Percentiles rank a stretch among this genome's conserved stretches.
These are phyloP conservation scores for Exobasidium cylindrosporum DNA, from an alignment of 1,284 basidiomycete genomes.

Conservation along the genomic window DNA sequence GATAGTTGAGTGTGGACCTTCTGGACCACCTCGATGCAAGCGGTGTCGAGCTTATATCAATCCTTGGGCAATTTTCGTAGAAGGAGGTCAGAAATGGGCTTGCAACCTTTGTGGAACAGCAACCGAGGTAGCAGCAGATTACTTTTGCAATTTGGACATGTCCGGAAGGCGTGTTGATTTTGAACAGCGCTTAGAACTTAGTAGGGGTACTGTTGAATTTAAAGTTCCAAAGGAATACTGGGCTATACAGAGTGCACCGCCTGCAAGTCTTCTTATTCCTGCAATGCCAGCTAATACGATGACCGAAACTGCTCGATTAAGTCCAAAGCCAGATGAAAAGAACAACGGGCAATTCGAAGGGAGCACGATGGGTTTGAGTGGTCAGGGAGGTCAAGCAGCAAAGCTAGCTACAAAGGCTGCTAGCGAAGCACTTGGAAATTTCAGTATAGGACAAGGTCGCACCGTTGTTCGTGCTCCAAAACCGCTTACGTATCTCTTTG, in stretches of 20 bases:
- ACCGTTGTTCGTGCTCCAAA: constrained; percentile 50
- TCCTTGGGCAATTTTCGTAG: constrained; percentile 83
- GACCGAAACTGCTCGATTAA: constrained; percentile 41
- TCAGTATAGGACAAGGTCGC: constrained; percentile 46
- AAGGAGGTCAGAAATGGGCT: constrained; percentile 81
- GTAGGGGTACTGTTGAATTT: constrained; percentile 89
- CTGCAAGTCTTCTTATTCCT: constrained; percentile 36
- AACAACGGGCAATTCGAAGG: constrained; percentile 34
- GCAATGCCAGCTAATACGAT: constrained; percentile 41
- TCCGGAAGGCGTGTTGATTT: constrained; percentile 80
- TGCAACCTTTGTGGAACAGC: constrained; percentile 86
- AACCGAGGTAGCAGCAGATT: constrained; percentile 68
- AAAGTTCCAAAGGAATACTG: constrained; percentile 81
- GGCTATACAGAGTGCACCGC: constrained; percentile 63
- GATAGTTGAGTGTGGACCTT: constrained; percentile 64
- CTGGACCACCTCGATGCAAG: constrained; percentile 80
- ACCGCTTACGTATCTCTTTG: constrained; percentile 79
- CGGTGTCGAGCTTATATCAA: constrained; percentile 90
- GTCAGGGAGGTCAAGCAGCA: constrained; percentile 43
- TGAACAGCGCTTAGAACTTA: constrained; percentile 77
- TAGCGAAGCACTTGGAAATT: constrained; percentile 47
- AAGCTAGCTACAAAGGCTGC: constrained; percentile 37
- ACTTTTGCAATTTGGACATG: constrained; percentile 81
- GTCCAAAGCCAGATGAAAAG: constrained; percentile 26
- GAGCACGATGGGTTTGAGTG: constrained; percentile 44